Percentiles rank a stretch among this genome's conserved stretches.
Evolutionary conservation across 257 asterid genomes (phyloP).

Genomic region (Solanum etuberosum): DNA sequence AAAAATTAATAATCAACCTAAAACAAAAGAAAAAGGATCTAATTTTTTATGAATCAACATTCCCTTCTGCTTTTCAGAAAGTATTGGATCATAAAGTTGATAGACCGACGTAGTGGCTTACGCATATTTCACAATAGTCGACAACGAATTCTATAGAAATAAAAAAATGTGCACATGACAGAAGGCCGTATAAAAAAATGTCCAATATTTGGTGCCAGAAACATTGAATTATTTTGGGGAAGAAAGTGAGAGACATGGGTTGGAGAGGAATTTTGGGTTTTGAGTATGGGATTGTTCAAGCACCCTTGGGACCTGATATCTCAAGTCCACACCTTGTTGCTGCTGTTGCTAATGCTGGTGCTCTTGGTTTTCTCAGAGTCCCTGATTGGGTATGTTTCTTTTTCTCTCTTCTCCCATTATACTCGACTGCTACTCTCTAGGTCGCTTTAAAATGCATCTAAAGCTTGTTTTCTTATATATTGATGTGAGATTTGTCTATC

Average conservation of each 20-base stretch:
- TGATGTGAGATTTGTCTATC: not conserved
- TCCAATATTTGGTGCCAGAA: not conserved
- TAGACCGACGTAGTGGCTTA: not conserved
- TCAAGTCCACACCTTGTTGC: constrained; percentile 82
- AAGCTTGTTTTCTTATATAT: not conserved
- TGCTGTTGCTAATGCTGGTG: constrained; percentile 77
- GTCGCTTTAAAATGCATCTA: not conserved
- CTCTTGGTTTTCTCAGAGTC: constrained; percentile 57
- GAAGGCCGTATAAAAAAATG: not conserved
- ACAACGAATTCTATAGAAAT: not conserved
- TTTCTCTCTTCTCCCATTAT: too few relatives aligned
- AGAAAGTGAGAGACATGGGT: constrained; percentile 36
- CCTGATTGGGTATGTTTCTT: constrained; percentile 55
- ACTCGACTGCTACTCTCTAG: too few relatives aligned
- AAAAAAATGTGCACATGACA: not conserved
- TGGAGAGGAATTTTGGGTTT: constrained; percentile 80
- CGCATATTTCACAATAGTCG: not conserved
- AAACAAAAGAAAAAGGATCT: not conserved
- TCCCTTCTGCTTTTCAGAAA: too few relatives aligned
- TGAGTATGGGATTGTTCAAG: constrained; percentile 79
- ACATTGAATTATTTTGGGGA: not conserved
- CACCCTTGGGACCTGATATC: constrained; percentile 87
- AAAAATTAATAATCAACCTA: too few relatives aligned
- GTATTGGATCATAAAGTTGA: not conserved
- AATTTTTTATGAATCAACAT: too few relatives aligned